Percentiles rank a stretch among this genome's conserved stretches.
Evolutionary conservation across 139 green algal genomes (phyloP).

Genomic region (Chlorella sp.): DNA sequence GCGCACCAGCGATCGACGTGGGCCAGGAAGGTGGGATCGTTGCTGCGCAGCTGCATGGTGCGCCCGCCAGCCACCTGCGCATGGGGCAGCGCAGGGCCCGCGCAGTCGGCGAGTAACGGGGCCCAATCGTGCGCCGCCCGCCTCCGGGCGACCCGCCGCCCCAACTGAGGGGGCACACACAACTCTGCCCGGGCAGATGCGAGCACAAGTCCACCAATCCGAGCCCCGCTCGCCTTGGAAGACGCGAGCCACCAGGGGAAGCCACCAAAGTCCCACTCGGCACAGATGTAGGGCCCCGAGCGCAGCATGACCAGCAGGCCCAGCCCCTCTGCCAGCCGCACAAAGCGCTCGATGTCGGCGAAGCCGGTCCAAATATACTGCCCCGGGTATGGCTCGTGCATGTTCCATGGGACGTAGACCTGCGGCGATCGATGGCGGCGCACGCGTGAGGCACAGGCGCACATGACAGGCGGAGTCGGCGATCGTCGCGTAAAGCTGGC

Average conservation of each 20-base stretch:
- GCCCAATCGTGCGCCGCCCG: no score
- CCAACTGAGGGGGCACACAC: no score
- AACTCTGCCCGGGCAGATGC: no score
- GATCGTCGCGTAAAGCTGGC: no score
- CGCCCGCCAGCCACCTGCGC: conserved; percentile 35
- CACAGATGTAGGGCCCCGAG: conserved; percentile 47
- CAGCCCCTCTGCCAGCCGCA: conserved; percentile 29
- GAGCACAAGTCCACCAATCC: no score
- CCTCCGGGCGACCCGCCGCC: no score
- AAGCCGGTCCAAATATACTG: conserved; percentile 33
- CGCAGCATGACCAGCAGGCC: conserved; percentile 52
- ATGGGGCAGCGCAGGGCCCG: no score
- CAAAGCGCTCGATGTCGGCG: conserved; percentile 41
- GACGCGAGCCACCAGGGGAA: conserved; percentile 63
- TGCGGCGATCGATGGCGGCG: neutral
- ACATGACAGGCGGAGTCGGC: no score
- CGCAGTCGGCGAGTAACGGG: no score
- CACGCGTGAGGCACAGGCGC: no score
- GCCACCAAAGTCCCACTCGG: conserved; percentile 64
- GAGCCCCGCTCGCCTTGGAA: conserved; percentile 22
- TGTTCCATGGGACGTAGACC: conserved; percentile 67
- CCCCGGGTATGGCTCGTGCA: conserved; percentile 55
- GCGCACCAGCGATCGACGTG: conserved; percentile 58
- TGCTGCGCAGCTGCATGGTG: conserved; percentile 46
- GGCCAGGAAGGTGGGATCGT: conserved; percentile 45